Percentiles rank a stretch among this genome's conserved stretches.
phyloP scores from a whole-genome alignment of 1,284 basidiomycete species.

The Termitomyces sp. region DNA sequence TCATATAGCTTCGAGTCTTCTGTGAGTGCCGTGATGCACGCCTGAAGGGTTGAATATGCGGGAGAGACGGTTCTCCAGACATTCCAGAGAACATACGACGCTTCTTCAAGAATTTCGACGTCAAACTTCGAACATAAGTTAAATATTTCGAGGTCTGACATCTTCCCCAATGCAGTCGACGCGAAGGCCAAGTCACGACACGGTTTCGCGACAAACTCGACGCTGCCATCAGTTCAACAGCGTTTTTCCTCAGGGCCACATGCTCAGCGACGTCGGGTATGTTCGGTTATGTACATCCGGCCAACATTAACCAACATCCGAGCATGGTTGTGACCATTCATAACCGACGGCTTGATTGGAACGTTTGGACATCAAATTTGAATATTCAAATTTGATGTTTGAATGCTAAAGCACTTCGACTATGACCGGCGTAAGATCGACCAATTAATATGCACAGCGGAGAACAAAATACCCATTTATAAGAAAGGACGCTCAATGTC shows the following conservation, averaged over 20 bases:
- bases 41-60: conserved; percentile 23
- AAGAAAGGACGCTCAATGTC: too few species aligned
- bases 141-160: conserved; percentile 25
- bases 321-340: background rate
- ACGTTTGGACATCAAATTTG: background rate
- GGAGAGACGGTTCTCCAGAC: conserved; percentile 28
- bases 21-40: conserved; percentile 27
- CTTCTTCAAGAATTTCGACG: conserved; percentile 30
- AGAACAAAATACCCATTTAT: too few species aligned
- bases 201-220: background rate
- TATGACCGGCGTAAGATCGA: background rate
- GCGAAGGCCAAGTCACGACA: background rate
- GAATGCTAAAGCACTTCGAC: background rate
- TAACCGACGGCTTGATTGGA: background rate
- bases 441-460: too few species aligned
- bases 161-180: background rate
- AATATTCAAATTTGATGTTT: background rate
- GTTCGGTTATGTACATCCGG: too few species aligned
- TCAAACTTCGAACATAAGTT: conserved; percentile 26
- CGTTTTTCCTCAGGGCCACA: background rate
- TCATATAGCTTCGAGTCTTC: conserved; percentile 25
- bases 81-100: conserved; percentile 32
- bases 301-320: background rate
- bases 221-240: background rate
- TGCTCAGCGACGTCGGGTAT: background rate